Evolutionary conservation across 1,139 yeast genomes (phyloP).

Genomic region (Suzukiozyma palmioleophila): DNA sequence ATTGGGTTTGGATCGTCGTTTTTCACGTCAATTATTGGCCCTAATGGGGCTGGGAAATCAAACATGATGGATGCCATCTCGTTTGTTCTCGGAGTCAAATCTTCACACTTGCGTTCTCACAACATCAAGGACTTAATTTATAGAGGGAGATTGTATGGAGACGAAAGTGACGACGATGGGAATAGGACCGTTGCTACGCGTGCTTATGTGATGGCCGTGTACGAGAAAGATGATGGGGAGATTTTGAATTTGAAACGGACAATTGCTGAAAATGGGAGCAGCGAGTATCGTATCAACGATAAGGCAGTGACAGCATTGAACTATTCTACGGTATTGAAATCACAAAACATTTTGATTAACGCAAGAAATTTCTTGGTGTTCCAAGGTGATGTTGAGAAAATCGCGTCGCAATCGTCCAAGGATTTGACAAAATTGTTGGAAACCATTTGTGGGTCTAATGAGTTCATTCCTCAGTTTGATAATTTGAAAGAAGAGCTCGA

Average conservation of each 20-base stretch:
- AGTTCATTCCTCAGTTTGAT: slow-evolving; percentile 67
- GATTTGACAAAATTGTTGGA: slow-evolving; percentile 77
- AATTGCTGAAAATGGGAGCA: slow-evolving; percentile 52
- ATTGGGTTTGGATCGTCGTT: slow-evolving; percentile 80
- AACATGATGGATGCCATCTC: slow-evolving; percentile 98
- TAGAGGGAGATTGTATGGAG: slow-evolving; percentile 49
- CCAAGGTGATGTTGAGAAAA: slow-evolving; percentile 94
- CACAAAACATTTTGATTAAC: slow-evolving; percentile 81
- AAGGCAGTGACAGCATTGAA: slow-evolving; percentile 57
- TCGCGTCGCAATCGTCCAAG: slow-evolving; percentile 81
- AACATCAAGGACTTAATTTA: slow-evolving; percentile 75
- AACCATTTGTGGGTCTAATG: slow-evolving; percentile 77
- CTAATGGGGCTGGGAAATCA: slow-evolving; percentile 97
- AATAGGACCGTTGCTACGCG: slow-evolving; percentile 40
- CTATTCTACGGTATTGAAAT: slow-evolving; percentile 62
- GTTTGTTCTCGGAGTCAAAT: slow-evolving; percentile 84
- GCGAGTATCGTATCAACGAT: slow-evolving; percentile 69
- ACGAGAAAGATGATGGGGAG: slow-evolving; percentile 60
- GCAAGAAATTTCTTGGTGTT: slow-evolving; percentile 91
- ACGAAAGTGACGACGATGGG: slow-evolving; percentile 13
- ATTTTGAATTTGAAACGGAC: slow-evolving; percentile 49
- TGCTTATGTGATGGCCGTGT: slow-evolving; percentile 81
- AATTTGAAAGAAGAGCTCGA: slow-evolving; percentile 60
- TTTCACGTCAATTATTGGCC: slow-evolving; percentile 92
- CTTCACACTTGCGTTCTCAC: slow-evolving; percentile 72